Base-by-base conservation (phyloP, 73 alveolate species). In the Paraurostyla sp. region DNA sequence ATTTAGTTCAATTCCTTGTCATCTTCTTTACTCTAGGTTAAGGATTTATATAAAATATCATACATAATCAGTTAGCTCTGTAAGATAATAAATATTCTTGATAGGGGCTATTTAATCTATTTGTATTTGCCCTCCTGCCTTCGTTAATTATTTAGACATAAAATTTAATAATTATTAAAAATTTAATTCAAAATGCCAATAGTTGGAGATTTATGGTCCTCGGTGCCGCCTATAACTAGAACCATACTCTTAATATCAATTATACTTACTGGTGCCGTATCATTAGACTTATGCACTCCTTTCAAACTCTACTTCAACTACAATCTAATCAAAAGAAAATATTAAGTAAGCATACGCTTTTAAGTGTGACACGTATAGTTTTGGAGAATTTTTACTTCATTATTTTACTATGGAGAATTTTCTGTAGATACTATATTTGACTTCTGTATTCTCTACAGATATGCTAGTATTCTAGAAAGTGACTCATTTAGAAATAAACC, bases 291-390 rank as follows among this genome's bases (percentile, higher is more conserved):
- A 18, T 69, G 87, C 83, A 65, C 87, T 46, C 88, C 93, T 11
- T 71, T 85, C 82, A 85, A 71, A 32, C 58, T 85, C 27, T 85
- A 85, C 78, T 85, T 85, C 71, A 85, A 85, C 88, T 85, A 71
- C 54, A 46, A 65, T 27, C 63, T 71, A 1, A 85, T 85, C 38
- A 45, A 42, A 65, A 20, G 52, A 9, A 85, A 48, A 69, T 65
- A 22, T 46, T 52, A 85, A 33, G 92, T 83, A 63, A 59, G 54
- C 7, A 22, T 75, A 6, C 9, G 27, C 18, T 40, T 27, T 69
- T 69, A 6, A 32, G 32, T 75, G 27, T n/a, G 33, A 51, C 60
- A 54, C 65, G 62, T 52, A 78, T 65, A 83, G 88, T 85, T 46
- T 82, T 85, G 93, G 93, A 73, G 93, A 11, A 46, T 85, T 7